Evolutionary conservation across 2,329 filamentous ascomycete species (phyloP).

Genomic region (Penicillium sp.): DNA sequence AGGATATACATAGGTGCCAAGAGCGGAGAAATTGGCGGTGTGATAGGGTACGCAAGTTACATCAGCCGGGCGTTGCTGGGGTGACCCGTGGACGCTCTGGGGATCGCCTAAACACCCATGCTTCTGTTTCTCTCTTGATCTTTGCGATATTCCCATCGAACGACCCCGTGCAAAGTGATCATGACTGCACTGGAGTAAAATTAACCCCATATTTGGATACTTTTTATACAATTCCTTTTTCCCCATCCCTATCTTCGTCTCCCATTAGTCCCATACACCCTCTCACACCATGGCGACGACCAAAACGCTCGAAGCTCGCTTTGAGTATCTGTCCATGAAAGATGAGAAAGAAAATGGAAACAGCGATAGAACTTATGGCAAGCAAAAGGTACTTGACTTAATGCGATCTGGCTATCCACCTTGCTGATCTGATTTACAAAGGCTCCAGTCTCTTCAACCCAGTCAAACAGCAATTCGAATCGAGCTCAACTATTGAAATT

Average conservation of each 20-base stretch:
- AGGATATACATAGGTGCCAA: neutral
- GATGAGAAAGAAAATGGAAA: slow-evolving; percentile 75
- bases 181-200: slow-evolving; percentile 11
- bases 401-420: neutral
- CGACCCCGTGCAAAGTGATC: slow-evolving; percentile 6
- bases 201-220: neutral
- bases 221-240: slow-evolving; percentile 2
- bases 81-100: slow-evolving; percentile 8
- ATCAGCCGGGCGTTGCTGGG: slow-evolving; percentile 19
- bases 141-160: slow-evolving; percentile 9
- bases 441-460: slow-evolving; percentile 47
- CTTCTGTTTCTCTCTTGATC: slow-evolving; percentile 13
- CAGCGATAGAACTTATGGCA: slow-evolving; percentile 59
- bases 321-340: slow-evolving; percentile 84
- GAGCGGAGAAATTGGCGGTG: neutral
- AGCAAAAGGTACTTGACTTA: slow-evolving; percentile 65
- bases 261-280: slow-evolving; percentile 3
- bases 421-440: slow-evolving; percentile 29
- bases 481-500: slow-evolving; percentile 84
- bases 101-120: slow-evolving; percentile 18
- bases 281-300: slow-evolving; percentile 66
- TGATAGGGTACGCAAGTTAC: neutral
- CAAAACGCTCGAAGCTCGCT: slow-evolving; percentile 76
- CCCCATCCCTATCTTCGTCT: slow-evolving; percentile 8
- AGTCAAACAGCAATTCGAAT: slow-evolving; percentile 53